Percentiles rank a stretch among this genome's conserved stretches.
Conservation (phyloP, 176 grass and related monocot species). For the Olyra latifolia region DNA sequence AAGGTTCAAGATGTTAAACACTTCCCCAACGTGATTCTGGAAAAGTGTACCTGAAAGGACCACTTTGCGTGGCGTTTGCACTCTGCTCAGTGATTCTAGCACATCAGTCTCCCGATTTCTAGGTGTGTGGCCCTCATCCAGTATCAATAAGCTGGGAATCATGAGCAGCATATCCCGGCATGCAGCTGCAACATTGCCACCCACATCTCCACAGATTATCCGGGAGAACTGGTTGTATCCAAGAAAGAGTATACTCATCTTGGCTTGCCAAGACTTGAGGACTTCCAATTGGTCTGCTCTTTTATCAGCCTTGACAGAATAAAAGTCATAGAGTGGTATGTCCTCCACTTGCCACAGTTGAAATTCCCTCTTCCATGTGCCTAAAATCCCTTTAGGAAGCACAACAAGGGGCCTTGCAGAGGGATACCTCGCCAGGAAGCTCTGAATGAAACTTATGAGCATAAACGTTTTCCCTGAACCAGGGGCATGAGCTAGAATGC, state of each 20-base stretch:
- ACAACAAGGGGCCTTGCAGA: slow-evolving; percentile 76
- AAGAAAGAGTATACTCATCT: slow-evolving; percentile 84
- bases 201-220: slow-evolving; percentile 56
- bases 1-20: slow-evolving; percentile 92
- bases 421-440: slow-evolving; percentile 91
- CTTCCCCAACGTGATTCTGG: slow-evolving; percentile 87
- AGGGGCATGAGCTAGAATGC: slow-evolving; percentile 95
- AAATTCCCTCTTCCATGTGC: slow-evolving; percentile 87
- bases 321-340: slow-evolving; percentile 87
- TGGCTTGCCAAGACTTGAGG: slow-evolving; percentile 81
- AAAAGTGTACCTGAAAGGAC: slow-evolving; percentile 97
- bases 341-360: slow-evolving; percentile 89
- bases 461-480: slow-evolving; percentile 97
- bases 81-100: slow-evolving; percentile 72
- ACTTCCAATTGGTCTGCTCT: slow-evolving; percentile 83
- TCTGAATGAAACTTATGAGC: slow-evolving; percentile 98
- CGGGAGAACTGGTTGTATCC: slow-evolving; percentile 91
- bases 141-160: slow-evolving; percentile 80
- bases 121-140: slow-evolving; percentile 96
- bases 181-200: slow-evolving; percentile 52
- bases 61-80: slow-evolving; percentile 87
- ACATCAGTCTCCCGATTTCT: slow-evolving; percentile 85
- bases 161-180: slow-evolving; percentile 82
- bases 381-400: slow-evolving; percentile 91
- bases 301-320: slow-evolving; percentile 92